Conservation (phyloP, 305 asterid species). For the Fraxinus baroniana region DNA sequence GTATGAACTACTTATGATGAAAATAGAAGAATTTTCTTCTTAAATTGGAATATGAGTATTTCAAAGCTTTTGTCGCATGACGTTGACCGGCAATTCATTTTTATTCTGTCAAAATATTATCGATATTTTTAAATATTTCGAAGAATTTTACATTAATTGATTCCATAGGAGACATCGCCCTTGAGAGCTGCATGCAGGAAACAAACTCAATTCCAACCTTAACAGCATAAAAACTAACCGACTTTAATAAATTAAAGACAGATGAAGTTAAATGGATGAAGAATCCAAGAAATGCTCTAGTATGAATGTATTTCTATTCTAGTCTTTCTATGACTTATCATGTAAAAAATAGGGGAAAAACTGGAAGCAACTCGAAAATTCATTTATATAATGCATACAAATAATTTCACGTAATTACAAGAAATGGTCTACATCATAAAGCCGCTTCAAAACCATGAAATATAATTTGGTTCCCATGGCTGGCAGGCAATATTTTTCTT, state of each 20-base stretch:
- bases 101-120: background rate
- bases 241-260: background rate
- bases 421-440: background rate
- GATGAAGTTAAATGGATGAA: constrained; percentile 28
- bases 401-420: background rate
- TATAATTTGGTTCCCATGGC: background rate
- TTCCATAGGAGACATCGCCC: constrained; percentile 40
- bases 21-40: background rate
- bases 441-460: background rate
- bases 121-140: background rate
- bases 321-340: background rate
- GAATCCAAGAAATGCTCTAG: constrained; percentile 36
- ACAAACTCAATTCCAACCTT: background rate
- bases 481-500: background rate
- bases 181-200: background rate
- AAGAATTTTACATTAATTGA: background rate
- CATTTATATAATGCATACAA: background rate
- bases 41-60: background rate
- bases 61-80: background rate
- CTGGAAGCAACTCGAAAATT: background rate
- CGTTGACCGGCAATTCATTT: background rate
- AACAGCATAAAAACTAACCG: background rate
- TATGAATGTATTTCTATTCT: constrained; percentile 19
- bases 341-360: background rate
- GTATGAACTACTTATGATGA: background rate